A percentile compares a stretch with the other conserved stretches of the same genome.
phyloP scores from a whole-genome alignment of 176 grass and related monocot genomes.

The Aegilops bicornis region DNA sequence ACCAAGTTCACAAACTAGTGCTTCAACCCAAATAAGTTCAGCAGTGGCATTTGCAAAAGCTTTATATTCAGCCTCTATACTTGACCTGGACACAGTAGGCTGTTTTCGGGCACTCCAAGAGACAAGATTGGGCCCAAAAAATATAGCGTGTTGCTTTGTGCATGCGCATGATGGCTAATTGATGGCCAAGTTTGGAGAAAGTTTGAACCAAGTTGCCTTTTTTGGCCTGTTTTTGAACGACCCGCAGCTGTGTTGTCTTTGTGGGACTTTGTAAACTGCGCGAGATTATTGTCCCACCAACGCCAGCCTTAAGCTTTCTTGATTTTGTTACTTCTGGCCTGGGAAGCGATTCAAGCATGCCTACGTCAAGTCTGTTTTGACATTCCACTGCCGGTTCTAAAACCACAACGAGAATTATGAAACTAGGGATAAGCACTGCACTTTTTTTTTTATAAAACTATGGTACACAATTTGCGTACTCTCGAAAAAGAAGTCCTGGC shows the following conservation, averaged over 20 bases:
- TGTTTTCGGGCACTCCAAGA: too few species aligned
- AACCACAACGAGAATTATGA: too few species aligned
- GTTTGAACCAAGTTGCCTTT: conserved; percentile 11
- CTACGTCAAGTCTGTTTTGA: not conserved
- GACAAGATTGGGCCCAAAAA: too few species aligned
- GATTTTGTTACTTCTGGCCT: not conserved
- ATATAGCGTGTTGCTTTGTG: conserved; percentile 25
- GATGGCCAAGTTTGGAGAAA: conserved; percentile 27
- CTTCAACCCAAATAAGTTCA: too few species aligned
- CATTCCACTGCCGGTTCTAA: not conserved
- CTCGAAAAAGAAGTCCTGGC: too few species aligned
- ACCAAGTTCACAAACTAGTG: too few species aligned
- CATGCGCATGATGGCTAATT: conserved; percentile 30
- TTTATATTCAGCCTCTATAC: too few species aligned
- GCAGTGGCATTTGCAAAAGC: too few species aligned
- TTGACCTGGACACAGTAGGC: too few species aligned
- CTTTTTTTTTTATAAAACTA: too few species aligned
- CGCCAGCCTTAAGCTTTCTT: not conserved
- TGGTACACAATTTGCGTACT: too few species aligned
- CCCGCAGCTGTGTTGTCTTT: not conserved
- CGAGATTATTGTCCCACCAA: not conserved
- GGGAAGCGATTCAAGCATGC: not conserved
- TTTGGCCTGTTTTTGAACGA: not conserved
- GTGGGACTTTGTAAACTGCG: not conserved
- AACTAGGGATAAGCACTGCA: too few species aligned